A percentile compares a stretch with the other conserved stretches of the same genome.
These are phyloP conservation scores for Crucibulum laeve DNA, from an alignment of 768 basidiomycete species.

Conservation along the genomic window DNA sequence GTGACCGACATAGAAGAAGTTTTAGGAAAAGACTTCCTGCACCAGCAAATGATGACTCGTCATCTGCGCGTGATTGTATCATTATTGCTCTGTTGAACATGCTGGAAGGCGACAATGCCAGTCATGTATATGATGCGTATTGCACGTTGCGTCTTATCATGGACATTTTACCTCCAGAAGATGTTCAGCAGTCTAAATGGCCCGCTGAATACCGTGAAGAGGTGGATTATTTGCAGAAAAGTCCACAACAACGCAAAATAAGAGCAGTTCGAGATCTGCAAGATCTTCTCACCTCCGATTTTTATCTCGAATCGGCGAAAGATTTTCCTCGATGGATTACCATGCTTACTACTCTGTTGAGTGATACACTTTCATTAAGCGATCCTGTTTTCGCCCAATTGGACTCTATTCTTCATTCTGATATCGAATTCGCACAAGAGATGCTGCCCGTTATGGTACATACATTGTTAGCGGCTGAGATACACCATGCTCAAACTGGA, in stretches of 20 bases:
- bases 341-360: constrained; percentile 49
- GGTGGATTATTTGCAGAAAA: constrained; percentile 45
- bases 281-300: constrained; percentile 27
- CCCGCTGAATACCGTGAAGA: constrained; percentile 38
- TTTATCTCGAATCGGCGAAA: constrained; percentile 31
- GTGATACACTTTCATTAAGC: constrained; percentile 47
- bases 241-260: constrained; percentile 28
- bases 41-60: constrained; percentile 11
- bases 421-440: constrained; percentile 56
- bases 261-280: constrained; percentile 30
- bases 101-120: constrained; percentile 46
- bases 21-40: constrained; percentile 9
- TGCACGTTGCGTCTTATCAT: constrained; percentile 57
- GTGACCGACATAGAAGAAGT: constrained; percentile 30
- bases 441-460: constrained; percentile 77
- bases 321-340: constrained; percentile 66
- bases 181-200: constrained; percentile 20
- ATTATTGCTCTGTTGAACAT: constrained; percentile 51
- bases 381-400: constrained; percentile 72
- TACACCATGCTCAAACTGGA: background rate
- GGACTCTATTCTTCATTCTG: constrained; percentile 47
- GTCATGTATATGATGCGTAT: constrained; percentile 56
- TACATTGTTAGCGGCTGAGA: constrained; percentile 43
- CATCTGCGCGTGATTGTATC: constrained; percentile 44
- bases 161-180: constrained; percentile 32